phyloP scores from a whole-genome alignment of 164 flowering plant genomes.

The Vitis rupestris region DNA sequence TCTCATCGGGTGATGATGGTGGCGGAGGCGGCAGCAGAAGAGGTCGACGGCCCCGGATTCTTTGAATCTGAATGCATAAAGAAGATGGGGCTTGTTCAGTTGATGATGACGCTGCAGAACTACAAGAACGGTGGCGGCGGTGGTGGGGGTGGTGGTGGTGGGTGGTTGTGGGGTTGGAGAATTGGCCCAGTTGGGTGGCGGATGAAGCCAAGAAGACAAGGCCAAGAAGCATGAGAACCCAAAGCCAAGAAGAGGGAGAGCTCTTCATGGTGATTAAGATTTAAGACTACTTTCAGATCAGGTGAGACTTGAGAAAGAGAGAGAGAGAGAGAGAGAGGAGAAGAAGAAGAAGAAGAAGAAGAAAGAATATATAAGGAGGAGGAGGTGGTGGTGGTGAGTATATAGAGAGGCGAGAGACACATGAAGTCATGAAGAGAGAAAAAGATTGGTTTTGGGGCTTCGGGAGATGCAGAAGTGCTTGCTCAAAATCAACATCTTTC shows the following conservation, averaged over 20 bases:
- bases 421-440: conserved; percentile 22
- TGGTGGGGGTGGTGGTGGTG: conserved; percentile 6
- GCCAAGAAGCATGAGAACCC: conserved; percentile 9
- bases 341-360: background rate
- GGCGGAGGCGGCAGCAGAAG: conserved; percentile 24
- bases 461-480: background rate
- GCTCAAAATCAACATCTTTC: background rate
- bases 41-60: conserved; percentile 18
- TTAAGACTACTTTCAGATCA: too few species aligned
- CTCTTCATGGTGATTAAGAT: background rate
- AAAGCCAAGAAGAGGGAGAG: conserved; percentile 5
- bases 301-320: background rate
- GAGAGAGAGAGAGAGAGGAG: conserved; percentile 4
- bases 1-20: conserved; percentile 31
- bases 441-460: conserved; percentile 1
- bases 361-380: background rate
- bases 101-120: background rate
- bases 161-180: conserved; percentile 6
- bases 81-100: conserved; percentile 7
- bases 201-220: conserved; percentile 4
- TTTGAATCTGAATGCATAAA: conserved; percentile 36
- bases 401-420: conserved; percentile 29
- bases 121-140: conserved; percentile 11
- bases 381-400: background rate
- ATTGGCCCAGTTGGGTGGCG: background rate